phyloP scores from a whole-genome alignment of 495 filamentous ascomycete genomes.

The Cetradonia linearis region DNA sequence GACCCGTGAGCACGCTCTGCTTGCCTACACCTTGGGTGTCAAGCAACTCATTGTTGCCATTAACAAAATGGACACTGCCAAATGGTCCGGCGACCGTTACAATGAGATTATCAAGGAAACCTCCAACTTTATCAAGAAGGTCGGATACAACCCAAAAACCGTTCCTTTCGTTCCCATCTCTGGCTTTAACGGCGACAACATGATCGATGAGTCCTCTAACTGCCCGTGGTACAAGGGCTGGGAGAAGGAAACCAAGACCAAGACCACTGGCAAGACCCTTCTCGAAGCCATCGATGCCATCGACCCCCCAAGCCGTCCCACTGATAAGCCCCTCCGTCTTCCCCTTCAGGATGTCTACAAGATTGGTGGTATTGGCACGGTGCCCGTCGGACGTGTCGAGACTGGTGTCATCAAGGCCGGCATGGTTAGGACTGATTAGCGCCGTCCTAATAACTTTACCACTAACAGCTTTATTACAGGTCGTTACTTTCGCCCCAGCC shows the following conservation, averaged over 20 bases:
- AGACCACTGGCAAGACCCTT: constrained; percentile 90
- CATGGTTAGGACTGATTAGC: constrained; percentile 50
- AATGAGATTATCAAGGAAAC: constrained; percentile 99
- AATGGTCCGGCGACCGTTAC: constrained; percentile 94
- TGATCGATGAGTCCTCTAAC: constrained; percentile 86
- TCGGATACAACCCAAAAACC: constrained; percentile 98
- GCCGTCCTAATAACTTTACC: constrained; percentile 38
- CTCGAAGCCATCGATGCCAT: constrained; percentile 98
- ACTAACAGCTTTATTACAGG: constrained; percentile 2
- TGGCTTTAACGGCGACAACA: constrained; percentile 99
- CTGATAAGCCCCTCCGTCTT: constrained; percentile 97
- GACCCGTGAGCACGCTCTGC: constrained; percentile 99
- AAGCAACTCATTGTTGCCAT: constrained; percentile 99
- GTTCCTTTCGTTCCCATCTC: constrained; percentile 99
- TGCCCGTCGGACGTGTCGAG: constrained; percentile 99
- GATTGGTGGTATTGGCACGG: constrained; percentile 99
- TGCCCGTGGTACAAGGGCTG: constrained; percentile 99
- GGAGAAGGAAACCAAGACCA: constrained; percentile 98
- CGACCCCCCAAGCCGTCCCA: constrained; percentile 76
- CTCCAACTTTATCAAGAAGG: constrained; percentile 99
- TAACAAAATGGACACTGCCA: constrained; percentile 99
- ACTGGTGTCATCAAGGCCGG: constrained; percentile 96
- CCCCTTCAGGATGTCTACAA: constrained; percentile 99
- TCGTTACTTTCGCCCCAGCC: constrained; percentile 74
- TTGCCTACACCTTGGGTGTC: constrained; percentile 99